Evolutionary conservation across 371 early-diverging fungal genomes (phyloP), one percentile per base, ranked within the genome.

Genomic region (Actinomortierella ambigua): DNA sequence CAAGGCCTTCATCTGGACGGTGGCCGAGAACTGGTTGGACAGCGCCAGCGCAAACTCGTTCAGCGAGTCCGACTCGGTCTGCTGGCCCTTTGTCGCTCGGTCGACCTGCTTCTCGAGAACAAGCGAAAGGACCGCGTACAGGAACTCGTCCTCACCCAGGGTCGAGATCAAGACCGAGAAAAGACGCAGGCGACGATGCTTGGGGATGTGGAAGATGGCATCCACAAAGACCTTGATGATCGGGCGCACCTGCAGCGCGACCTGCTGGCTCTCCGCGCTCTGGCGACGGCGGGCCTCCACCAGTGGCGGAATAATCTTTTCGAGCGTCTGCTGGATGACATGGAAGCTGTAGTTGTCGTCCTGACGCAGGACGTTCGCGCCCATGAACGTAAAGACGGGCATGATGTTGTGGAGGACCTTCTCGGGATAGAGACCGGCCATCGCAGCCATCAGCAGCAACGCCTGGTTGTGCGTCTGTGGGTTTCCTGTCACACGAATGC

Each of bases 301-400:
- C 60, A 97, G 80, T 5, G 94, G 85, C 22, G 97, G 97, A 23
- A 98, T 79, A 41, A 98, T 89, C 65, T 91, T 91, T 61, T 90
- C 90, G 48, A 98, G 75, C 1, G 94, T 92, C 70, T 92, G 91
- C 58, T 92, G 91, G 66, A 98, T 96, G 9, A 97, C 95, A 59
- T 92, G 91, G 91, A 96, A 95, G 62, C 91, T 92, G 85, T 95
- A 97, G 65, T 90, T 90, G 76, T 98, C 98, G 77, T 98, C 98
- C 77, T 95, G 95, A 15, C 93, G 90, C 57, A 97, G 65, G 0
- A 95, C 91, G 65, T 93, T 95, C 50, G 94, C 93, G n/a, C 97
- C 97, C 98, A 98, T 95, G 69, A 97, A 97, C 8, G 97, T 98
- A 69, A 98, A 97, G 28, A 97, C 88, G 20, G 96, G 94, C 93